Evolutionary conservation across 768 basidiomycete species (phyloP).

Genomic region (Podaxis carcinomalis): DNA sequence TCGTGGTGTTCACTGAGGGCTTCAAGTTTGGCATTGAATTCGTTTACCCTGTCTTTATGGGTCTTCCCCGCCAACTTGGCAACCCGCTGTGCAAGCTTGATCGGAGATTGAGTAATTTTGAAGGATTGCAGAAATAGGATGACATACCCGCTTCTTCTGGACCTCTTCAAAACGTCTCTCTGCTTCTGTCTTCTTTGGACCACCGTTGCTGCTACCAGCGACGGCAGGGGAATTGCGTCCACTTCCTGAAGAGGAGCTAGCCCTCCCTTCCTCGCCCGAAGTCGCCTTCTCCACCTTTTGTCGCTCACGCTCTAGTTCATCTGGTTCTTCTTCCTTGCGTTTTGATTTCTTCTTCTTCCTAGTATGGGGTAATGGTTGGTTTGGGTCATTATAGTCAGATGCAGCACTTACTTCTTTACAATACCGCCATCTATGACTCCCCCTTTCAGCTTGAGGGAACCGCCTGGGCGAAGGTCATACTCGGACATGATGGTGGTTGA

Average conservation of each 20-base stretch:
- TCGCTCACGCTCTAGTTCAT: conserved; percentile 40
- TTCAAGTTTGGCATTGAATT: conserved; percentile 86
- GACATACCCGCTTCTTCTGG: conserved; percentile 73
- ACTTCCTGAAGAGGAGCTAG: conserved; percentile 47
- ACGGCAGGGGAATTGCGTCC: conserved; percentile 57
- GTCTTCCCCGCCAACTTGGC: conserved; percentile 76
- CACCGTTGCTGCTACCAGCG: conserved; percentile 36
- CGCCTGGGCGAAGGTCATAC: conserved; percentile 82
- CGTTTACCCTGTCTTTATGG: conserved; percentile 91
- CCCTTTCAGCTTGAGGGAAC: conserved; percentile 89
- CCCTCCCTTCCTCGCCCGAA: conserved; percentile 39
- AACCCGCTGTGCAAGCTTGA: conserved; percentile 70
- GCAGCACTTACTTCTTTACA: conserved; percentile 67
- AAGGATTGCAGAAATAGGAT: background rate
- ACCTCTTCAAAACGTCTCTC: conserved; percentile 85
- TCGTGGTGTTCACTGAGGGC: conserved; percentile 90
- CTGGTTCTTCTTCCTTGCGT: conserved; percentile 40
- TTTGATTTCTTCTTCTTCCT: conserved; percentile 84
- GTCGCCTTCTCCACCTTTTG: conserved; percentile 44
- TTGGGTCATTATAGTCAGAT: conserved; percentile 10
- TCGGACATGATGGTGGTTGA: conserved; percentile 57
- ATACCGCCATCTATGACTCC: conserved; percentile 73
- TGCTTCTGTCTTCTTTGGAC: conserved; percentile 75
- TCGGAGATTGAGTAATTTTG: conserved; percentile 5
- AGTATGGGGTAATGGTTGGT: conserved; percentile 3